Percentiles rank a stretch among this genome's conserved stretches.
Evolutionary conservation across 495 filamentous ascomycete species (phyloP).

Genomic region (Viridothelium virens): DNA sequence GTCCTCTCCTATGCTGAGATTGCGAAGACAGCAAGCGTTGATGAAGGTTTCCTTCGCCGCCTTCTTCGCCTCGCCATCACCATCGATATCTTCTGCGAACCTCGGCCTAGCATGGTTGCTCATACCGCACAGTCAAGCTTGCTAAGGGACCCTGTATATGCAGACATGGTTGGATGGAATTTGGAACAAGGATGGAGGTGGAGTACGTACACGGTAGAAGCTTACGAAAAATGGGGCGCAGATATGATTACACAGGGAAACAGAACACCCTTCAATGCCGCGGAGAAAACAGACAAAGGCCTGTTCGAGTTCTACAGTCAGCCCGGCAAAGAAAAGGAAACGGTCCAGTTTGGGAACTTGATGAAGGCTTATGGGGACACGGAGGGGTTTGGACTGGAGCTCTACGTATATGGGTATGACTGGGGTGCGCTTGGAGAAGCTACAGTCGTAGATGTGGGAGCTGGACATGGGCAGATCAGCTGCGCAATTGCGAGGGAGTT

Average conservation of each 20-base stretch:
- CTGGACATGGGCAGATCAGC: slow-evolving; percentile 31
- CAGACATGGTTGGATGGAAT: not conserved
- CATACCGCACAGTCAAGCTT: slow-evolving; percentile 42
- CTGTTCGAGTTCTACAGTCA: not conserved
- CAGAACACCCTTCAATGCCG: not conserved
- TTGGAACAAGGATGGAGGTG: slow-evolving; percentile 10
- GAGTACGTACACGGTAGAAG: not conserved
- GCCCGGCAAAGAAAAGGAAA: not conserved
- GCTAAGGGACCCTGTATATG: slow-evolving; percentile 7
- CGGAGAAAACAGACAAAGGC: not conserved
- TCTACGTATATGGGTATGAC: slow-evolving; percentile 23
- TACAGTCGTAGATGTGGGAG: slow-evolving; percentile 39
- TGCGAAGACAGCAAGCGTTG: slow-evolving; percentile 1
- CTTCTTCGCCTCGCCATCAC: slow-evolving; percentile 51
- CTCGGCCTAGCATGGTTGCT: slow-evolving; percentile 41
- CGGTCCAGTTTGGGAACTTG: not conserved
- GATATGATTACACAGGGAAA: not conserved
- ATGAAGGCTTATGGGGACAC: not conserved
- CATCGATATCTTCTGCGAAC: slow-evolving; percentile 50
- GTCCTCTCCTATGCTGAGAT: slow-evolving; percentile 13
- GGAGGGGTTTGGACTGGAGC: not conserved
- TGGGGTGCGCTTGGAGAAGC: slow-evolving; percentile 33
- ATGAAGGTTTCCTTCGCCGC: slow-evolving; percentile 33
- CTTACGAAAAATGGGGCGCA: slow-evolving; percentile 2
- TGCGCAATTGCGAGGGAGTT: slow-evolving; percentile 19